Evolutionary conservation across 495 filamentous ascomycete species (phyloP).

Genomic region (Barbatosphaeria neglecta): DNA sequence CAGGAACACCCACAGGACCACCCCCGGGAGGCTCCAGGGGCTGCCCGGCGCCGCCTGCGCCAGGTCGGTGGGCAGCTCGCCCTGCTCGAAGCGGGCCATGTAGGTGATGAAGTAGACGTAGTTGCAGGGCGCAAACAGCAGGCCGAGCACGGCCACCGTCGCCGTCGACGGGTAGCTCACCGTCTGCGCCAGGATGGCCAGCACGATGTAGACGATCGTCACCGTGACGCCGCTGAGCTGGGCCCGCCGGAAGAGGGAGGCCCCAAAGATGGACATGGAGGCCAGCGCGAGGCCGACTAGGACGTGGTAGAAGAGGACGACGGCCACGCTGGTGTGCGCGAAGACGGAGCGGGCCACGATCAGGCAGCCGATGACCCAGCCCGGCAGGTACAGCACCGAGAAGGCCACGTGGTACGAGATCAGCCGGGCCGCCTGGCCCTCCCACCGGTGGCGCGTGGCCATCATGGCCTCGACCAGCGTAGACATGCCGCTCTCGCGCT

Average conservation of each 20-base stretch:
- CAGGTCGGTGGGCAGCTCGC: constrained; percentile 43
- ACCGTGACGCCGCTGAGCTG: constrained; percentile 64
- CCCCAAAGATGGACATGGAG: constrained; percentile 59
- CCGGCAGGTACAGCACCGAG: constrained; percentile 52
- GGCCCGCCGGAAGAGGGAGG: constrained; percentile 62
- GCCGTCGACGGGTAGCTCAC: constrained; percentile 42
- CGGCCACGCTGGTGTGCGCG: constrained; percentile 41
- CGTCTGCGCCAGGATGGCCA: constrained; percentile 61
- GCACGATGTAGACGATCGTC: constrained; percentile 50
- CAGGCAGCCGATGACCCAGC: constrained; percentile 56
- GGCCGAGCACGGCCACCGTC: constrained; percentile 47
- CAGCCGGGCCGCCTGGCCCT: constrained; percentile 56
- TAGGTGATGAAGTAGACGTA: constrained; percentile 60
- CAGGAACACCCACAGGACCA: constrained; percentile 57
- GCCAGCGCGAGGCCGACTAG: constrained; percentile 52
- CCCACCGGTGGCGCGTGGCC: constrained; percentile 50
- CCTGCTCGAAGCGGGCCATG: constrained; percentile 55
- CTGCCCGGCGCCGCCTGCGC: constrained; percentile 43
- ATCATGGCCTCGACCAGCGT: constrained; percentile 76
- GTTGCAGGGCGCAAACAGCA: constrained; percentile 68
- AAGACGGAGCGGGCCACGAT: constrained; percentile 54
- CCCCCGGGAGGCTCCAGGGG: constrained; percentile 50
- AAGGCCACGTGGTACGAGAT: constrained; percentile 58
- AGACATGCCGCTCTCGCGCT: constrained; percentile 69
- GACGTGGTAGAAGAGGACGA: constrained; percentile 53